Percentiles rank a stretch among this genome's conserved stretches.
Evolutionary conservation across 2,329 filamentous ascomycete genomes (phyloP).

Genomic region (Scytalidium lignicola): DNA sequence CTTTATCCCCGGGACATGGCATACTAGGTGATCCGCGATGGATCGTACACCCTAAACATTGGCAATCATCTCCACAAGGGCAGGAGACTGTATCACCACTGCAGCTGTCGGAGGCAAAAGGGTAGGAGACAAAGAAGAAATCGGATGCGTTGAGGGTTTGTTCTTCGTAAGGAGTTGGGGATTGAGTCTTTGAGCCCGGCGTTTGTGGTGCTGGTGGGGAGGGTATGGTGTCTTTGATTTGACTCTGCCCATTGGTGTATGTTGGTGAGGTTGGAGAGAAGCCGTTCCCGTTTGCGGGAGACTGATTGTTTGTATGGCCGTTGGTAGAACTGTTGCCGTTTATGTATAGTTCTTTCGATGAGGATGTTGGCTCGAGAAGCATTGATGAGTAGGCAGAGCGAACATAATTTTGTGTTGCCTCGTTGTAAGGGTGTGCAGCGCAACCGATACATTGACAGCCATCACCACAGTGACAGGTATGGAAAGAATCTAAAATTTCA

Average conservation of each 20-base stretch:
- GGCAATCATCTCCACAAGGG: conserved; percentile 54
- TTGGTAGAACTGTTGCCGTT: conserved; percentile 10
- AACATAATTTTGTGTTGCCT: conserved; percentile 52
- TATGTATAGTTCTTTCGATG: conserved; percentile 11
- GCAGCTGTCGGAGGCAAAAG: conserved; percentile 40
- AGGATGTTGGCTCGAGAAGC: conserved; percentile 11
- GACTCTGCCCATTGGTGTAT: neutral
- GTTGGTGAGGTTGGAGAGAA: neutral
- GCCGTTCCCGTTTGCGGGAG: neutral
- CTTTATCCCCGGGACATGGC: conserved; percentile 34
- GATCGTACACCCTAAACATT: conserved; percentile 52
- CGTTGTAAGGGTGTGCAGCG: conserved; percentile 62
- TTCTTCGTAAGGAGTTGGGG: conserved; percentile 36
- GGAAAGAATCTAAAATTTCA: conserved; percentile 22
- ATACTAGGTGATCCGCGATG: conserved; percentile 33
- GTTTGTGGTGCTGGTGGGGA: conserved; percentile 1
- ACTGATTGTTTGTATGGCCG: neutral
- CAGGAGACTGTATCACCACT: conserved; percentile 45
- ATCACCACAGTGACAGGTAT: conserved; percentile 59
- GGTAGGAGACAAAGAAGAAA: conserved; percentile 56
- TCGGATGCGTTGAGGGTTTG: conserved; percentile 42
- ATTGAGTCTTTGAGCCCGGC: conserved; percentile 6
- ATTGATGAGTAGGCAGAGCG: conserved; percentile 37
- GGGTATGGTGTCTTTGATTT: neutral
- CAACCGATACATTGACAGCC: conserved; percentile 64